Conservation (phyloP, 495 filamentous ascomycete species). For the Trichodelitschia bisporula region DNA sequence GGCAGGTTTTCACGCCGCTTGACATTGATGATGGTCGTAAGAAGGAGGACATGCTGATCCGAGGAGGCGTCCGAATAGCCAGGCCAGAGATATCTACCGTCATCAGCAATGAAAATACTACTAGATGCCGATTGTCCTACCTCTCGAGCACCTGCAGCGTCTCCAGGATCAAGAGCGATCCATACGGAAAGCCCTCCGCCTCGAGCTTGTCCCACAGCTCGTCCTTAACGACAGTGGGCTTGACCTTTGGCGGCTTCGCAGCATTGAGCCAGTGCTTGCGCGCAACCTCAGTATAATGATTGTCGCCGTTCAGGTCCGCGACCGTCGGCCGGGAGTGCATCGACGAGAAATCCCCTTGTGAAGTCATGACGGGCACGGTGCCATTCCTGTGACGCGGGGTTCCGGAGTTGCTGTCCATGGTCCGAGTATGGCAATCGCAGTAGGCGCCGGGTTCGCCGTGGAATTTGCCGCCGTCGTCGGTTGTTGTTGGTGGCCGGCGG, state of each 20-base stretch:
- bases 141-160: slow-evolving; percentile 77
- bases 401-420: too few species aligned
- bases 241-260: slow-evolving; percentile 44
- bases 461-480: too few species aligned
- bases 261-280: slow-evolving; percentile 60
- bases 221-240: slow-evolving; percentile 61
- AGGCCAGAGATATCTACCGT: slow-evolving; percentile 68
- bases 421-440: too few species aligned
- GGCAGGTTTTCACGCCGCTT: slow-evolving; percentile 70
- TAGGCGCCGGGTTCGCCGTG: too few species aligned
- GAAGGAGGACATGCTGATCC: slow-evolving; percentile 70
- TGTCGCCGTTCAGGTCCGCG: slow-evolving; percentile 51
- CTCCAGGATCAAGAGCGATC: slow-evolving; percentile 60
- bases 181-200: slow-evolving; percentile 49
- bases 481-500: too few species aligned
- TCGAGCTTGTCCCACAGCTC: slow-evolving; percentile 85
- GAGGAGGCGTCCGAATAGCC: slow-evolving; percentile 72
- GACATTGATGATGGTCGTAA: slow-evolving; percentile 63
- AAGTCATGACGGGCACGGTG: slow-evolving; percentile 1
- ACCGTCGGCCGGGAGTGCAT: slow-evolving; percentile 14
- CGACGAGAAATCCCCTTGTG: not conserved
- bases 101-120: too few species aligned
- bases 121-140: too few species aligned
- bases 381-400: not conserved
- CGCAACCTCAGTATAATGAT: slow-evolving; percentile 59